phyloP scores from a whole-genome alignment of 176 grass and related monocot genomes.

The Tuctoria greenei region DNA sequence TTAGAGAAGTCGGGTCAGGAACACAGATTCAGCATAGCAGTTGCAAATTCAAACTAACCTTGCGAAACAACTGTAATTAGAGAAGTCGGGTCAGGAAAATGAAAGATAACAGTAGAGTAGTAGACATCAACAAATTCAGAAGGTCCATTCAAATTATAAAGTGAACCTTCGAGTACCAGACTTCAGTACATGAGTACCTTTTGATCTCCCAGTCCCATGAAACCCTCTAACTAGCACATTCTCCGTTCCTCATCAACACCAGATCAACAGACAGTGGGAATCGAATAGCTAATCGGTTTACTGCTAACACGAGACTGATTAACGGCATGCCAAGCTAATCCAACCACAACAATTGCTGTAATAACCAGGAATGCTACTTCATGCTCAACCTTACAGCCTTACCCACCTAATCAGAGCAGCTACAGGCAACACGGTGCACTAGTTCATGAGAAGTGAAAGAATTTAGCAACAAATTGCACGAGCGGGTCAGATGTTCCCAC shows the following conservation, averaged over 20 bases:
- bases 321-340: background rate
- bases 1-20: background rate
- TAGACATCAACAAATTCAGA: background rate
- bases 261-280: background rate
- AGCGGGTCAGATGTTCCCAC: constrained; percentile 9
- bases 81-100: background rate
- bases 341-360: background rate
- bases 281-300: background rate
- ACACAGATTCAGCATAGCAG: background rate
- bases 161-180: background rate
- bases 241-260: background rate
- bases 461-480: background rate
- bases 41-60: background rate
- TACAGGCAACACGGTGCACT: background rate
- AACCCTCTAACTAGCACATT: background rate
- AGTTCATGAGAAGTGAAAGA: background rate
- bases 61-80: background rate
- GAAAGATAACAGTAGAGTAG: background rate
- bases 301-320: background rate
- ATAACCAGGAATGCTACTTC: background rate
- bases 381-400: background rate
- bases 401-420: background rate
- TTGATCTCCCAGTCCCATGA: background rate
- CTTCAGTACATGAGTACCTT: background rate
- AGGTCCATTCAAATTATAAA: background rate